Conservation (phyloP, 441 rosid genomes). For the Mallotus repandus region DNA sequence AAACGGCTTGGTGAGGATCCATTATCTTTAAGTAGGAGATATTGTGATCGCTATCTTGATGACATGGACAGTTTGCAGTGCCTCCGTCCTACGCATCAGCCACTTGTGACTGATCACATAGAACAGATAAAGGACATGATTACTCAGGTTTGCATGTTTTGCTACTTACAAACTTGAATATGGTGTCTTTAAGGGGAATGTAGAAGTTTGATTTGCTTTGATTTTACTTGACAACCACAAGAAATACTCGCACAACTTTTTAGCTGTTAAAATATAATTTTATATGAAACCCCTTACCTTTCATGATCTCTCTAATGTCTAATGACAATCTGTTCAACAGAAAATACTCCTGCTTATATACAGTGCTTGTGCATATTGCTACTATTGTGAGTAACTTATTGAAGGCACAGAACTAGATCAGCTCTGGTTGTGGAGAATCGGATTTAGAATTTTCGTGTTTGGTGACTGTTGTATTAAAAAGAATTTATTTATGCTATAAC, state of each 20-base stretch:
- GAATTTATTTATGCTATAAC: background rate
- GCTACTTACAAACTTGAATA: background rate
- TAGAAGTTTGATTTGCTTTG: background rate
- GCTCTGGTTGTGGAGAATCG: too few relatives aligned
- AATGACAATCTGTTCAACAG: too few relatives aligned
- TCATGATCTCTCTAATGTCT: background rate
- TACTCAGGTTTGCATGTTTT: slow-evolving; percentile 38
- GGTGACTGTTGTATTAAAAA: background rate
- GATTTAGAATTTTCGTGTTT: background rate
- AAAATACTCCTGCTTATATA: too few relatives aligned
- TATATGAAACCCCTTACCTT: too few relatives aligned
- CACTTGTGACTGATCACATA: slow-evolving; percentile 79
- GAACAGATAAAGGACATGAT: slow-evolving; percentile 76
- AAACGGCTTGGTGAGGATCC: slow-evolving; percentile 64
- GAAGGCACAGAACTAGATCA: background rate
- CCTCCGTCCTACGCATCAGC: slow-evolving; percentile 79
- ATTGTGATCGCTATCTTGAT: slow-evolving; percentile 64
- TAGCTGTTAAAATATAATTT: too few relatives aligned
- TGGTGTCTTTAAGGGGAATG: background rate
- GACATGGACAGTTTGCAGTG: slow-evolving; percentile 84
- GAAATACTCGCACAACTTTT: background rate
- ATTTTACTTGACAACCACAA: too few relatives aligned
- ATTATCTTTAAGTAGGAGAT: slow-evolving; percentile 53
- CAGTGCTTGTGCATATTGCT: too few relatives aligned
- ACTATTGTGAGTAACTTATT: background rate